A percentile compares a stretch with the other conserved stretches of the same genome.
phyloP scores from a whole-genome alignment of 129 eudicot genomes.

The Flaveria trinervia region DNA sequence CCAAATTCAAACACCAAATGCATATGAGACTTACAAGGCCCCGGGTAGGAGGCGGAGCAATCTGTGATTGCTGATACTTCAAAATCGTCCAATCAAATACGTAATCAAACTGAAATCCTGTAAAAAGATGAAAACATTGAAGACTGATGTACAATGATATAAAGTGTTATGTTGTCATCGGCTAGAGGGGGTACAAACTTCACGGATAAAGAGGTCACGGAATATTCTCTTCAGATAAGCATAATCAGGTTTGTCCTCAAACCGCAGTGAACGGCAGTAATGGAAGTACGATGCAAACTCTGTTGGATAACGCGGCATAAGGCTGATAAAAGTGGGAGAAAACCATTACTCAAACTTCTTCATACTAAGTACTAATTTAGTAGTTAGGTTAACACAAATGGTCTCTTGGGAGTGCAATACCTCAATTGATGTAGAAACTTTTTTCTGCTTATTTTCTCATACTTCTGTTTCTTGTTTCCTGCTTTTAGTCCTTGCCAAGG shows the following conservation, averaged over 20 bases:
- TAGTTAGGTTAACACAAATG: neutral
- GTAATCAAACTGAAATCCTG: slow-evolving; percentile 91
- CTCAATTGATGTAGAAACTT: slow-evolving; percentile 88
- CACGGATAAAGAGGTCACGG: slow-evolving; percentile 84
- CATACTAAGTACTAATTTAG: neutral
- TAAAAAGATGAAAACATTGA: slow-evolving; percentile 4
- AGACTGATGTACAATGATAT: neutral
- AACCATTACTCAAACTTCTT: neutral
- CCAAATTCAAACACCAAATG: neutral
- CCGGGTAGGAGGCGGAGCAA: slow-evolving; percentile 65
- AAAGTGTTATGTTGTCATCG: neutral
- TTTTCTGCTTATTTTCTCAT: slow-evolving; percentile 78
- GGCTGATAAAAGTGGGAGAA: slow-evolving; percentile 29
- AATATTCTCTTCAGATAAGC: slow-evolving; percentile 84
- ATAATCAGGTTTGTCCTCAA: slow-evolving; percentile 93
- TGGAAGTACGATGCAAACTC: slow-evolving; percentile 91
- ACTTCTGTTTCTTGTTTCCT: slow-evolving; percentile 73
- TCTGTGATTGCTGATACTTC: slow-evolving; percentile 88
- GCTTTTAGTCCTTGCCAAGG: slow-evolving; percentile 88
- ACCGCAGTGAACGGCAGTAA: slow-evolving; percentile 80
- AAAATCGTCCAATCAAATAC: slow-evolving; percentile 95
- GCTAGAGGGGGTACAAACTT: slow-evolving; percentile 41
- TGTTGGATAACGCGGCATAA: slow-evolving; percentile 71
- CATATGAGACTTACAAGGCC: slow-evolving; percentile 49
- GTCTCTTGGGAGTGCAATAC: slow-evolving; percentile 32